Base-by-base conservation (phyloP, 768 basidiomycete species). In the Agaricus bisporus region DNA sequence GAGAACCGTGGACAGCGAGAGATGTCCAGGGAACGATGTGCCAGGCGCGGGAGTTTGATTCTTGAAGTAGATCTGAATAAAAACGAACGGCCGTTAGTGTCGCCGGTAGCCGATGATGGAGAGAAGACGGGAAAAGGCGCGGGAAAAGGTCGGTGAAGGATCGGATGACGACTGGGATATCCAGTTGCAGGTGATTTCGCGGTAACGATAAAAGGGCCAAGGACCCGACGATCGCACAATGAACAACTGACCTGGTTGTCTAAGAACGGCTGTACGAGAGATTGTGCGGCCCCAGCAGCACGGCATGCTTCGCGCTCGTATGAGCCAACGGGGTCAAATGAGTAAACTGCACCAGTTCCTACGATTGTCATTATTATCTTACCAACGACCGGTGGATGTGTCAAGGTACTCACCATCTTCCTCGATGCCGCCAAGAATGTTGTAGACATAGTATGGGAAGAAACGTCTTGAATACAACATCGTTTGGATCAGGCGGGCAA, bases 381-480 rank as follows among this genome's bases (percentile, higher is more conserved):
- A 22, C 22, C 22, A 52, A 58, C 50, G 14, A 51, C 47, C 26
- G 56, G 56, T 58, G 59, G 60, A 61, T 48, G 51, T 55, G 54
- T 37, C 26, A 54, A 36, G 12, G 12, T 49, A 78, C 88, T 60
- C 63, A 94, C 94, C 94, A 66, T 97, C 94, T 65, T 94, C 94
- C 68, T 98, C 94, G 58, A 97, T 91, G 41, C 94, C 94, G 48
- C 92, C 91, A 32, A 98, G 83, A 65, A 98, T 93, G 70, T 95
- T 95, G 77, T 91, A 95, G 29, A 95, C 88, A 70, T 95, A 99
- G 78, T 89, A 98, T 1, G 97, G 97, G 83, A 99, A 99, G 77
- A 97, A 95, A 49, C 95, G 86, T 58, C 88, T 87, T 38, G 80
- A 88, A 68, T 99, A 99, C 25, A 99, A 80, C 91, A 98, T 95